Evolutionary conservation across 2,329 filamentous ascomycete genomes (phyloP), one percentile per base, ranked within the genome.

Genomic region (Byssothecium circinans): DNA sequence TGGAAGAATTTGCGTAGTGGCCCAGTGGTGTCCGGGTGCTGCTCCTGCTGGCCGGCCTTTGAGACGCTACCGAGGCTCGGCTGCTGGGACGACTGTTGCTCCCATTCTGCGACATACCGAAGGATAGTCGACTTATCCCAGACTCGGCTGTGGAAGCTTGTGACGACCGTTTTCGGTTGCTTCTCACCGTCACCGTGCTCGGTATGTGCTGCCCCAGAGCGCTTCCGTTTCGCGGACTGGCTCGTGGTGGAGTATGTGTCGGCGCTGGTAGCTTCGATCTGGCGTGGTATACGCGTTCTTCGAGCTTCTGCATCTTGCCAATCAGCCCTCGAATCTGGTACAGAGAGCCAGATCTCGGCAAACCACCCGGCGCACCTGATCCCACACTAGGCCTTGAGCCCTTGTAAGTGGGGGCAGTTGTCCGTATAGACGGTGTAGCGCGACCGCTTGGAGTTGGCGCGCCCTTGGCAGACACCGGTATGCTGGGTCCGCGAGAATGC

Each of bases 251-350:
- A 0, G 88, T 94, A 45, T 78, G 80, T 7, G 83, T 80, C 2
- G 91, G 89, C 1, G 87, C 89, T 2, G 94, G 94, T 17, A 99
- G 81, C 72, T 94, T 96, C 32, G 92, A 96, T 58, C 91, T 85
- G 15, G 87, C 94, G 19, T 87, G 90, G 52, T 97, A 91, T 8
- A 99, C 92, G 36, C 94, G 84, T 54, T 94, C 89, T 70, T 97
- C 94, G 52, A 99, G 85, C 58, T 90, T 89, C 72, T 96, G 90
- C 91, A 97, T 96, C 74, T 97, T 94, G 22, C 90, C 91, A 49
- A 95, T 96, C 56, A 99, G 84, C 23, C 87, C 88, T 55, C 92
- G 89, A 64, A 99, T 95, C 69, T 99, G 94, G 57, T 88, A 88
- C 41, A 99, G 82, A 2, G 94, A 97, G 53, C 82, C 80, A 23